Conservation (phyloP, 2,329 filamentous ascomycete genomes). For the Venturia carpophila region DNA sequence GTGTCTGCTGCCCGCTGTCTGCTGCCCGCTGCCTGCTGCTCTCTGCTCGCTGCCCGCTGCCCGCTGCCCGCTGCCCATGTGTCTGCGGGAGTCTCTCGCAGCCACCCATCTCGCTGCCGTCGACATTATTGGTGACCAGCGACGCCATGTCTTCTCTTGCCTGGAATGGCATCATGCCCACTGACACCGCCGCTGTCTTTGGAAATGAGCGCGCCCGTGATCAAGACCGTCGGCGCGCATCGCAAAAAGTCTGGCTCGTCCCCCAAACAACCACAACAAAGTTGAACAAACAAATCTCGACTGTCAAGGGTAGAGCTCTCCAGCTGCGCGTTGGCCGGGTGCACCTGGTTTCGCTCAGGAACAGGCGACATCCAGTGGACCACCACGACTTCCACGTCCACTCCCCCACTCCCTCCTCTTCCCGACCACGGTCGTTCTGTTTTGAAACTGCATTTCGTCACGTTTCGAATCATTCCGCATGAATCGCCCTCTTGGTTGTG, state of each 20-base stretch:
- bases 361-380: neutral
- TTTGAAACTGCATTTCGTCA: constrained; percentile 2
- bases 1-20: neutral
- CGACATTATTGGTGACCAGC: neutral
- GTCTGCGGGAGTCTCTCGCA: too few relatives aligned
- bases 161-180: neutral
- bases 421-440: neutral
- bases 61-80: neutral
- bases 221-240: neutral
- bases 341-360: neutral
- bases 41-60: neutral
- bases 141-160: neutral
- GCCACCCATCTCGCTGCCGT: neutral
- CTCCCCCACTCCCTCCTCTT: neutral
- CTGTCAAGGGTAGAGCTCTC: neutral
- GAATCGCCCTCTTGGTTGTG: neutral
- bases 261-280: constrained; percentile 2
- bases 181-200: neutral
- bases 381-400: too few relatives aligned
- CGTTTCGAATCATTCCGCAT: neutral
- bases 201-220: neutral
- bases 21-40: neutral
- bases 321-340: neutral
- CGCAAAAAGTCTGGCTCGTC: neutral
- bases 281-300: neutral